These are phyloP conservation scores for Phytophthora kernoviae DNA, from an alignment of 352 stramenopile species.

Conservation along the genomic window DNA sequence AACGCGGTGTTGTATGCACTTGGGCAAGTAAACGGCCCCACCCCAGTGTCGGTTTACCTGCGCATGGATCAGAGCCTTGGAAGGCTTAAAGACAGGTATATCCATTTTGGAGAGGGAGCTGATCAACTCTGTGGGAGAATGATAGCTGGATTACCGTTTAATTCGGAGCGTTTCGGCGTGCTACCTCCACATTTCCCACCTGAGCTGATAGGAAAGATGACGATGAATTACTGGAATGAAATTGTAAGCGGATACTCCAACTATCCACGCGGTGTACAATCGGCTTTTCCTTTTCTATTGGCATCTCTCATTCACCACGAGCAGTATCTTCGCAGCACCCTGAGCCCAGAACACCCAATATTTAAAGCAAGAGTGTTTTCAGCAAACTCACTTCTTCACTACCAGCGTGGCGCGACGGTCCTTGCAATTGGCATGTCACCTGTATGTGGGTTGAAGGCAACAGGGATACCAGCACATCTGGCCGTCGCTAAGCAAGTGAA, in stretches of 20 bases:
- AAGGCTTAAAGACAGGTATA: conserved; percentile 9
- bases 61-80: conserved; percentile 6
- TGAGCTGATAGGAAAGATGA: not conserved
- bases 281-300: conserved; percentile 7
- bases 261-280: conserved; percentile 2
- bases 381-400: not conserved
- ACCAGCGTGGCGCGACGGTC: not conserved
- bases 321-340: not conserved
- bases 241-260: conserved; percentile 8
- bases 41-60: conserved; percentile 3
- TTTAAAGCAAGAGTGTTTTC: conserved; percentile 10
- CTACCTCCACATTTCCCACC: conserved; percentile 8
- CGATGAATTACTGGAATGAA: not conserved
- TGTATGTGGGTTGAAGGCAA: conserved; percentile 8
- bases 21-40: conserved; percentile 5
- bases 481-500: conserved; percentile 8
- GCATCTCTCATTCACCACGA: conserved; percentile 10
- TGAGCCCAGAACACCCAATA: not conserved
- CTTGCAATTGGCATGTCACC: not conserved
- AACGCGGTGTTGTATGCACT: conserved; percentile 5
- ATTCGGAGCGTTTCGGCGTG: conserved; percentile 3
- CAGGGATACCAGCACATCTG: conserved; percentile 11
- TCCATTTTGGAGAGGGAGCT: conserved; percentile 8
- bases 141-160: conserved; percentile 8
- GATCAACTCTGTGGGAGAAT: conserved; percentile 13